phyloP scores from a whole-genome alignment of 2,329 filamentous ascomycete species.

The Sordariomycetes sp. region DNA sequence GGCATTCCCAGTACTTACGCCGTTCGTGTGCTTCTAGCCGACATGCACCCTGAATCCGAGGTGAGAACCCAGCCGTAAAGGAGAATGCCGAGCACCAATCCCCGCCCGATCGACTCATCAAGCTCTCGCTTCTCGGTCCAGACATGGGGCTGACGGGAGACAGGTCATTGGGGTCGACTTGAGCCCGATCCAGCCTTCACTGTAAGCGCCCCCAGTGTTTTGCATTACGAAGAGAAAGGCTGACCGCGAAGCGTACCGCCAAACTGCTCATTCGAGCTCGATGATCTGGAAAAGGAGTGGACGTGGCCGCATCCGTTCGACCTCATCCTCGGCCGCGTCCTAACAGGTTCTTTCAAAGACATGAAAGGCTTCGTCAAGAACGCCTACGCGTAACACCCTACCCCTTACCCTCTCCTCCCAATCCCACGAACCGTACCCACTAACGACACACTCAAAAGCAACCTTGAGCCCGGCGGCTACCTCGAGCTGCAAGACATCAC shows the following conservation, averaged over 20 bases:
- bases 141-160: background rate
- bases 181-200: conserved; percentile 27
- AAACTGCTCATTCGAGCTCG: conserved; percentile 53
- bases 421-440: conserved; percentile 21
- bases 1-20: background rate
- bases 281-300: conserved; percentile 44
- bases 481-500: conserved; percentile 23
- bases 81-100: too few species aligned
- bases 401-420: conserved; percentile 24
- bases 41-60: conserved; percentile 16
- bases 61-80: conserved; percentile 9
- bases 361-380: background rate
- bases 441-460: conserved; percentile 37
- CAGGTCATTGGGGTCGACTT: conserved; percentile 24
- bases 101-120: background rate
- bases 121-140: background rate
- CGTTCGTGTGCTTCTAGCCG: conserved; percentile 4
- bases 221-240: background rate
- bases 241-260: conserved; percentile 30
- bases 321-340: conserved; percentile 43
- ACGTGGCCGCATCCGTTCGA: conserved; percentile 41
- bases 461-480: conserved; percentile 44
- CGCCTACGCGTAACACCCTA: background rate
- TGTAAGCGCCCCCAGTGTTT: conserved; percentile 12
- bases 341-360: conserved; percentile 22